A percentile compares a stretch with the other conserved stretches of the same genome.
phyloP scores from a whole-genome alignment of 257 asterid genomes.

The Solanum pennellii region DNA sequence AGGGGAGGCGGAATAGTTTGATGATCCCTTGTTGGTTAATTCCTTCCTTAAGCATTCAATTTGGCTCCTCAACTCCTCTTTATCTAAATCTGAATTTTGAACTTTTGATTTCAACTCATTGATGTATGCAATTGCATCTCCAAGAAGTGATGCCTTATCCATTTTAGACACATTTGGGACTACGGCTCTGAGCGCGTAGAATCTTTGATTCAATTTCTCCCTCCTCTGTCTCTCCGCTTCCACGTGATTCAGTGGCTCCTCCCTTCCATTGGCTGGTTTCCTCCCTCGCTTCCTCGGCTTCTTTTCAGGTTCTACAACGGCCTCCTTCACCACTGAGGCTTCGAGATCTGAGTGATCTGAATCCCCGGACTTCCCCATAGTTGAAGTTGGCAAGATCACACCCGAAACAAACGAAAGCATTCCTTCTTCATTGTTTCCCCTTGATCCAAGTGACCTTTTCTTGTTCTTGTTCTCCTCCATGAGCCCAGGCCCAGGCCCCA shows the following conservation, averaged over 20 bases:
- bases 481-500: not conserved
- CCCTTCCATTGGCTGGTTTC: constrained; percentile 84
- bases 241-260: constrained; percentile 83
- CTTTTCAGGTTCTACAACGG: constrained; percentile 53
- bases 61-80: constrained; percentile 38
- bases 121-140: constrained; percentile 74
- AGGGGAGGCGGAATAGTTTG: not conserved
- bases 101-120: constrained; percentile 59
- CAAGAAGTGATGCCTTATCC: constrained; percentile 91
- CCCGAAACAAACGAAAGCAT: constrained; percentile 72
- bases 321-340: constrained; percentile 66
- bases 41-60: constrained; percentile 44
- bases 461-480: constrained; percentile 22
- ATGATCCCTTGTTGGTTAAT: constrained; percentile 14
- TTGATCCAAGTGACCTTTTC: constrained; percentile 41
- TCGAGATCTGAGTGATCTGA: constrained; percentile 85
- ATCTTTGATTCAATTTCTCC: constrained; percentile 77
- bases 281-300: constrained; percentile 71
- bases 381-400: constrained; percentile 36
- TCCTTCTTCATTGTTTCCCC: constrained; percentile 59
- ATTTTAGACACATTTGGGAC: constrained; percentile 84
- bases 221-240: constrained; percentile 95
- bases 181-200: constrained; percentile 73
- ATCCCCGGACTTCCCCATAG: constrained; percentile 34
- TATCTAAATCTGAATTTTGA: constrained; percentile 30